These are phyloP conservation scores for Phytopythium cucurbitacearum DNA, from an alignment of 352 stramenopile genomes.

Conservation along the genomic window DNA sequence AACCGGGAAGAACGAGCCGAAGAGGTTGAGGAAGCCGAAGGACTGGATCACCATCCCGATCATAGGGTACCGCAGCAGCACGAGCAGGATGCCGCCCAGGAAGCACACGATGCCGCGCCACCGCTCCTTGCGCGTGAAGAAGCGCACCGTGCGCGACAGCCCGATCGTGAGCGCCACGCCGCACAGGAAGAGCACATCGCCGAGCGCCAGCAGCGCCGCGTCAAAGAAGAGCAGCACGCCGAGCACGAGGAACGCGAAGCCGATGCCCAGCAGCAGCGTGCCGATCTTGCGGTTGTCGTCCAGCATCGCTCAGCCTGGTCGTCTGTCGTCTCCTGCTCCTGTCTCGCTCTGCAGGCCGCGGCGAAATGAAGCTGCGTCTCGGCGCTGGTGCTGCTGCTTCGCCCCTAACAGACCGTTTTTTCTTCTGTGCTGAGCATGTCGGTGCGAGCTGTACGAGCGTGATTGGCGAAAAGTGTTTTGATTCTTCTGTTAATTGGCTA, in stretches of 20 bases:
- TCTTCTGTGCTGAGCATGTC: no score
- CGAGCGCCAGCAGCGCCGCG: slow-evolving; percentile 90
- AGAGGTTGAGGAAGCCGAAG: slow-evolving; percentile 95
- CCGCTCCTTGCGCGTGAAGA: slow-evolving; percentile 93
- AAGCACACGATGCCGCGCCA: slow-evolving; percentile 94
- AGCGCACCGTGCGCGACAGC: slow-evolving; percentile 88
- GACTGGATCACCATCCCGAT: slow-evolving; percentile 92
- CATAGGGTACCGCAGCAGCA: slow-evolving; percentile 91
- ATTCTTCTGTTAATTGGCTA: no score
- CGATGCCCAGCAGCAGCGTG: slow-evolving; percentile 89
- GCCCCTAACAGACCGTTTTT: no score
- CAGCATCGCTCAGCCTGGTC: slow-evolving; percentile 32
- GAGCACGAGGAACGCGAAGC: slow-evolving; percentile 91
- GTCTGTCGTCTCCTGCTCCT: not conserved
- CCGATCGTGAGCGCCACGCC: slow-evolving; percentile 94
- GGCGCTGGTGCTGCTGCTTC: not conserved
- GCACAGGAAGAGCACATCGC: slow-evolving; percentile 92
- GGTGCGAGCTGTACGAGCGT: not conserved
- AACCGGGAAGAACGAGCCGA: slow-evolving; percentile 96
- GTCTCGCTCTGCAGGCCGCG: not conserved
- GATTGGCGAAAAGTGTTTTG: slow-evolving; percentile 15
- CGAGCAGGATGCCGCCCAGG: slow-evolving; percentile 90
- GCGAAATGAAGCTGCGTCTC: not conserved
- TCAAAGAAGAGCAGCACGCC: slow-evolving; percentile 95
- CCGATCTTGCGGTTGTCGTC: slow-evolving; percentile 96